phyloP scores from a whole-genome alignment of 179 eudicot species.

The Corrigiola litoralis region DNA sequence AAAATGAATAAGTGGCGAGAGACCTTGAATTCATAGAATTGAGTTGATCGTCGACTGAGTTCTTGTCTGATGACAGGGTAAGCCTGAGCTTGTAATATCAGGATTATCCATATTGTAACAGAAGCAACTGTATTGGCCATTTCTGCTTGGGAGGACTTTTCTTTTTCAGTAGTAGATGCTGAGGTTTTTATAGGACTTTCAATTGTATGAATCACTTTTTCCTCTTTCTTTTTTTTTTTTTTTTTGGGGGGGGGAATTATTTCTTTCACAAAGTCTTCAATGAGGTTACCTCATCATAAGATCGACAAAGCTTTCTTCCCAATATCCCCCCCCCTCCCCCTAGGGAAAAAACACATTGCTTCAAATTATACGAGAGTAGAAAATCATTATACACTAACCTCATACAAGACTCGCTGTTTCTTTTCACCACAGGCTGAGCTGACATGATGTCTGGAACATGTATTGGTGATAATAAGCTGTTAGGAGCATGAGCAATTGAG shows the following conservation, averaged over 20 bases:
- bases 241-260: neutral
- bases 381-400: too few relatives aligned
- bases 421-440: too few relatives aligned
- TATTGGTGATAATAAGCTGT: constrained; percentile 28
- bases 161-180: neutral
- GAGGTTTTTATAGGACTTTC: constrained; percentile 9
- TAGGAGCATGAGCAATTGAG: constrained; percentile 18
- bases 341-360: too few relatives aligned
- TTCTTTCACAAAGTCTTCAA: too few relatives aligned
- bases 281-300: too few relatives aligned
- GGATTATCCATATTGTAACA: constrained; percentile 11
- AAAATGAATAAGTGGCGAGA: neutral
- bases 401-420: too few relatives aligned
- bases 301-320: too few relatives aligned
- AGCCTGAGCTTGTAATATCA: constrained; percentile 18
- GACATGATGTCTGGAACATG: constrained; percentile 29
- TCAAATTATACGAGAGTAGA: too few relatives aligned
- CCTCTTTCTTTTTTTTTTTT: too few relatives aligned
- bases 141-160: neutral
- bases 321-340: too few relatives aligned
- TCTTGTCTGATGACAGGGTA: constrained; percentile 9
- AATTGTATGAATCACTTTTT: too few relatives aligned
- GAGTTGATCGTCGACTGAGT: constrained; percentile 31
- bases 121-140: constrained; percentile 18
- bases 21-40: constrained; percentile 62